Evolutionary conservation across 2,329 filamentous ascomycete genomes (phyloP), one percentile per base, ranked within the genome.

Genomic region (Exophiala calicioides): DNA sequence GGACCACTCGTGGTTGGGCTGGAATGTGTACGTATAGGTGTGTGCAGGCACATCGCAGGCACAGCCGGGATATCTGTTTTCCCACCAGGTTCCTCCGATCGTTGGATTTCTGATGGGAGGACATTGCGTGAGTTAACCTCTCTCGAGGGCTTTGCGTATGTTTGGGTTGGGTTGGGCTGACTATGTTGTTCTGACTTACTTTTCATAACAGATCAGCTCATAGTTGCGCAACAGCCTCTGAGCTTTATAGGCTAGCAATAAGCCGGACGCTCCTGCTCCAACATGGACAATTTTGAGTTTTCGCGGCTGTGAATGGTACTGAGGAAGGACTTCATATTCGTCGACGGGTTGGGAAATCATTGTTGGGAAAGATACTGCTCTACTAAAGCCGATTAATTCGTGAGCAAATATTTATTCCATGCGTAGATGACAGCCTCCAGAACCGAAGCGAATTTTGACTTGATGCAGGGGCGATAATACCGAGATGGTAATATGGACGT

Each of bases 201-300:
- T 66, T 55, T 75, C 71, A 44, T 72, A 74, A 41, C 74, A 68
- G 1, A 65, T 60, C 27, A 68, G 58, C 6, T 65, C 63, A 19
- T 59, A 56, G 27, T 64, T 58, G 8, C 64, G 53, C 47, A 62
- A 60, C 30, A 62, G 58, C 47, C 49, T 35, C 24, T 52, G 45
- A 33, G 50, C 31, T 21, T 52, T 52, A 29, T 52, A 48, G 15
- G 48, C 48, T 19, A 48, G 19, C 15, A 42, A 38, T 3, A 55
- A 24, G 24, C 52, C 52, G 3, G 52, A 41, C 5, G 45, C 44
- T 8, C 52, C 52, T 10, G 48, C 48, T 12, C 52, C 52, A 10
- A 44, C 38, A 26, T 53, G 9, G 54, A 36, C 10, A 57, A 52
- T 41, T 46, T 53, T 10, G n/a, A 50, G 13, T 12, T 44, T 53